Conservation (phyloP, 2,329 filamentous ascomycete species). For the Paracamarosporium sp. region DNA sequence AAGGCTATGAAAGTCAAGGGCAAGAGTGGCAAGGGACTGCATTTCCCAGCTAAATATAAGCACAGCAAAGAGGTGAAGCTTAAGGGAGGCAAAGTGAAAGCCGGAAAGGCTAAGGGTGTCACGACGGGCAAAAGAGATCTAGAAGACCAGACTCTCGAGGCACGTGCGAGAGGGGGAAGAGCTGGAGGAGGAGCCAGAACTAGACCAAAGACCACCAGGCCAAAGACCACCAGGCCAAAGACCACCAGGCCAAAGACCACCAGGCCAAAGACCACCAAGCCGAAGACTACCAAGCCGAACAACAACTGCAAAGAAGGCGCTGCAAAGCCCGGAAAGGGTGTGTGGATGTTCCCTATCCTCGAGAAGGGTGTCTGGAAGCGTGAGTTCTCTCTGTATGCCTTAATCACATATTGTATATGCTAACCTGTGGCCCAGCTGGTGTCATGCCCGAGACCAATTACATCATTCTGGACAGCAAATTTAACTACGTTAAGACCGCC, state of each 20-base stretch:
- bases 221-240: not conserved
- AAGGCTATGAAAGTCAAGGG: conserved; percentile 8
- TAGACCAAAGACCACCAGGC: not conserved
- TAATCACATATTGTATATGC: not conserved
- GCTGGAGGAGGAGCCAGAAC: not conserved
- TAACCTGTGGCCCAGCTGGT: not conserved
- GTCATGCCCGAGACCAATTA: not conserved
- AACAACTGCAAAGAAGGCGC: not conserved
- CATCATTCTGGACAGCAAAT: conserved; percentile 6
- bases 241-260: not conserved
- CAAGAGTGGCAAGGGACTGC: conserved; percentile 1
- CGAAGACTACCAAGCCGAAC: not conserved
- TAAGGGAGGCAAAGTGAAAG: not conserved
- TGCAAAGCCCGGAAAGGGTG: not conserved
- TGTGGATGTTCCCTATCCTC: conserved; percentile 6
- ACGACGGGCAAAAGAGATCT: not conserved
- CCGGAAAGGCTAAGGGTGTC: not conserved
- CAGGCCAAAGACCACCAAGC: not conserved
- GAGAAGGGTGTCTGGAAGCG: conserved; percentile 5
- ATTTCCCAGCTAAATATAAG: conserved; percentile 5
- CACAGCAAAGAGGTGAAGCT: not conserved
- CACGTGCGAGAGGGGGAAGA: not conserved
- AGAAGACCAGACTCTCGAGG: not conserved
- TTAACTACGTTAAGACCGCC: conserved; percentile 7
- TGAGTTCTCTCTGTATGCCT: not conserved